Conservation (phyloP, 192 early-diverging fungal species). For the Pilaira anomala region DNA sequence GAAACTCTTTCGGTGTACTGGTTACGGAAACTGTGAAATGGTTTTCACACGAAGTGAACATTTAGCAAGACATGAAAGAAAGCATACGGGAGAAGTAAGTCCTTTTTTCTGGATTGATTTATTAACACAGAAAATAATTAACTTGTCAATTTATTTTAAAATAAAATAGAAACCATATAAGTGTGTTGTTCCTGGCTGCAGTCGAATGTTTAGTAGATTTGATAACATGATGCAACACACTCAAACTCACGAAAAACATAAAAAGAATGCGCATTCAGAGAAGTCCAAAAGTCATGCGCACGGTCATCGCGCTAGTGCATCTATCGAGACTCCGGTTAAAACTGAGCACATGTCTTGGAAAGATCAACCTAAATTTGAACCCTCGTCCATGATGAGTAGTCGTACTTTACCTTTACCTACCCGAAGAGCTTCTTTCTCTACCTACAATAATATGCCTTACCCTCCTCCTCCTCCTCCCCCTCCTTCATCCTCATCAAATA, state of each 20-base stretch:
- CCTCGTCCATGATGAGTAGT: conserved; percentile 1
- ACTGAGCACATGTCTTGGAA: not conserved
- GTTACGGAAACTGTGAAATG: conserved; percentile 52
- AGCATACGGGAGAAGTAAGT: conserved; percentile 35
- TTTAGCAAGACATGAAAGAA: conserved; percentile 29
- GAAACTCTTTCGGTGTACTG: conserved; percentile 47
- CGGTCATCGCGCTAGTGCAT: not conserved
- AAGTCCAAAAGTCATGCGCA: conserved; percentile 8
- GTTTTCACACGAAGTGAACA: conserved; percentile 54
- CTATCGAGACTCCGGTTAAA: too few species aligned
- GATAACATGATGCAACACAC: conserved; percentile 81
- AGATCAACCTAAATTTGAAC: not conserved
- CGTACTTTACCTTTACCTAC: not conserved
- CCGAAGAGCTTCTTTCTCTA: not conserved
- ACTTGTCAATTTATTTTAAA: conserved; percentile 11
- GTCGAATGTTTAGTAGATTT: conserved; percentile 66
- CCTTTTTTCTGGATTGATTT: conserved; percentile 37
- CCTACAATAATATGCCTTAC: not conserved
- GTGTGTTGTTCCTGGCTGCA: conserved; percentile 59
- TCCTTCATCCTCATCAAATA: too few species aligned
- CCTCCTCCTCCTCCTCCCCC: too few species aligned
- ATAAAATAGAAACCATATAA: conserved; percentile 60
- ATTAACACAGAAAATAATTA: not conserved
- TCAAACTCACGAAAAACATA: conserved; percentile 49
- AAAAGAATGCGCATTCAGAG: conserved; percentile 42